Percentiles rank a stretch among this genome's conserved stretches.
Conservation (phyloP, 1,284 basidiomycete species). For the Meira nashicola region DNA sequence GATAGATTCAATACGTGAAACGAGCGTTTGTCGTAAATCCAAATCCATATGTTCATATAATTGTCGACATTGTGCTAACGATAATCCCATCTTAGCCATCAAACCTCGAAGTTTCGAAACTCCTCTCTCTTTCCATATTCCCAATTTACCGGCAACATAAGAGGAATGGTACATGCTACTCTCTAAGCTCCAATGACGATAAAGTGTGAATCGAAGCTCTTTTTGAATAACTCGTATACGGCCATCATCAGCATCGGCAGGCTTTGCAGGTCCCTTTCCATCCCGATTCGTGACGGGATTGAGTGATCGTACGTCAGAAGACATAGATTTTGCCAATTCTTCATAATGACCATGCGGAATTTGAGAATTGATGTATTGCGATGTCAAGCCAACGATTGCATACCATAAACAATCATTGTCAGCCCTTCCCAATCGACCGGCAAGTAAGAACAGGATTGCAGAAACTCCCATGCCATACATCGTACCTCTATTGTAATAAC, state of each 20-base stretch:
- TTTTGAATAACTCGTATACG: constrained; percentile 35
- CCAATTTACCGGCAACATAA: constrained; percentile 89
- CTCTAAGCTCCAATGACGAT: constrained; percentile 95
- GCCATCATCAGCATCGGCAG: constrained; percentile 39
- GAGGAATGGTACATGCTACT: constrained; percentile 96
- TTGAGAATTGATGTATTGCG: constrained; percentile 80
- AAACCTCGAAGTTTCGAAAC: constrained; percentile 81
- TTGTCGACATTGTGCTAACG: constrained; percentile 87
- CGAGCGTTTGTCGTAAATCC: constrained; percentile 78
- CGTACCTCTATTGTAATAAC: constrained; percentile 77
- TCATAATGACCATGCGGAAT: constrained; percentile 86
- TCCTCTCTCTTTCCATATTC: constrained; percentile 92
- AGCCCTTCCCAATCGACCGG: constrained; percentile 77
- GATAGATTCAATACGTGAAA: constrained; percentile 76
- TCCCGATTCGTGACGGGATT: constrained; percentile 11
- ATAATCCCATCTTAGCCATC: constrained; percentile 98
- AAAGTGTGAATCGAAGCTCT: constrained; percentile 72
- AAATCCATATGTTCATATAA: constrained; percentile 93
- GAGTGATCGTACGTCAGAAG: constrained; percentile 40
- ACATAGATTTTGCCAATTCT: constrained; percentile 34
- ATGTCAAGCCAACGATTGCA: constrained; percentile 79
- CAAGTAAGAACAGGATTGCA: constrained; percentile 81
- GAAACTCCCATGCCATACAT: constrained; percentile 85
- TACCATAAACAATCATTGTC: constrained; percentile 92
- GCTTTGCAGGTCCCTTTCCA: constrained; percentile 4